Conservation (phyloP, 179 eudicot genomes). For the Actinidia chinensis region DNA sequence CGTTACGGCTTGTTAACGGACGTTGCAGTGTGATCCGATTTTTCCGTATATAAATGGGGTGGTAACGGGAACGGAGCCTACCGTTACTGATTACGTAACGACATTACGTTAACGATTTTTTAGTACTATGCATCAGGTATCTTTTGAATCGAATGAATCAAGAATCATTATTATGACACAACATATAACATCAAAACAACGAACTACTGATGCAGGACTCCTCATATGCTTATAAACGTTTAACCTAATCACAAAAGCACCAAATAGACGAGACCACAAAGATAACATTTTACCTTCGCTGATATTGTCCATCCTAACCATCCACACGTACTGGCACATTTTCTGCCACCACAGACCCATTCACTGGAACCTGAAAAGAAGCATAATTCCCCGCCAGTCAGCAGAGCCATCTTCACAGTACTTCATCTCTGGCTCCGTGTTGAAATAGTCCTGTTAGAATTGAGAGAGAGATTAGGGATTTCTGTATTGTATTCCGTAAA, state of each 20-base stretch:
- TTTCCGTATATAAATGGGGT: too few species aligned
- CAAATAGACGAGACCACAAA: neutral
- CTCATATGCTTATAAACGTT: neutral
- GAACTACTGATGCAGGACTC: neutral
- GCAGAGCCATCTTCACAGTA: slow-evolving; percentile 71
- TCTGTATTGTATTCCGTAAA: too few species aligned
- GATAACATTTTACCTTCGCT: slow-evolving; percentile 43
- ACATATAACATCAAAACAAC: neutral
- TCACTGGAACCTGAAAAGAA: slow-evolving; percentile 50
- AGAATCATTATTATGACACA: neutral
- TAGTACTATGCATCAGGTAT: neutral
- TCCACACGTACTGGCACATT: slow-evolving; percentile 46
- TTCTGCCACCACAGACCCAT: slow-evolving; percentile 41
- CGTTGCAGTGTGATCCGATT: too few species aligned
- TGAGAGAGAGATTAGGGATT: too few species aligned
- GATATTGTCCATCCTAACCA: slow-evolving; percentile 39
- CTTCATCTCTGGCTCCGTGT: slow-evolving; percentile 71
- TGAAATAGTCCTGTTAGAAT: too few species aligned
- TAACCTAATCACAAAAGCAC: neutral
- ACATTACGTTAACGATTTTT: too few species aligned
- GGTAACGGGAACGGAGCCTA: too few species aligned
- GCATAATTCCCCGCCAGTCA: slow-evolving; percentile 60
- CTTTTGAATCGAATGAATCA: neutral
- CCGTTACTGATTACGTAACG: too few species aligned
- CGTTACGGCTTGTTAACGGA: too few species aligned